A percentile compares a stretch with the other conserved stretches of the same genome.
Conservation (phyloP, 352 stramenopile genomes). For the Phytopythium boreale region DNA sequence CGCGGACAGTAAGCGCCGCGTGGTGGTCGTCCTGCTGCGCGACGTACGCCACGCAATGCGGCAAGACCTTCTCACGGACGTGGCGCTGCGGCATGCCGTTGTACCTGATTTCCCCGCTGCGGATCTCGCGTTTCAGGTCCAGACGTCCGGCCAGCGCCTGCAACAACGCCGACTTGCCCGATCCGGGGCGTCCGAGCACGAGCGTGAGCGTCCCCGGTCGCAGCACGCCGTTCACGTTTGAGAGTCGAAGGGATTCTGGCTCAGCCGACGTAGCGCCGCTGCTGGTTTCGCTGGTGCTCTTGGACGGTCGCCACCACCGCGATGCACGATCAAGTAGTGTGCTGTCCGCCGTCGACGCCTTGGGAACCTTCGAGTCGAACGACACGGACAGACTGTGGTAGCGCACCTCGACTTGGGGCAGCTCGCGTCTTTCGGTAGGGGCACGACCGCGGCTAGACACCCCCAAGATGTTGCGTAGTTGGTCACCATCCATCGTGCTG, state of each 20-base stretch:
- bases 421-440: not conserved
- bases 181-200: constrained; percentile 41
- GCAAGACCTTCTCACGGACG: constrained; percentile 25
- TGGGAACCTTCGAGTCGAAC: not conserved
- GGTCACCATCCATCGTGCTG: not conserved
- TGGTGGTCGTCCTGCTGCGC: constrained; percentile 56
- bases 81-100: constrained; percentile 31
- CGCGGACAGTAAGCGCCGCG: constrained; percentile 37
- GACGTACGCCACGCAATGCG: constrained; percentile 22
- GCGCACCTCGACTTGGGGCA: not conserved
- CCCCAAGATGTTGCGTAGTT: not conserved
- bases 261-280: not conserved
- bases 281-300: not conserved
- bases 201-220: constrained; percentile 37
- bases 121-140: constrained; percentile 12
- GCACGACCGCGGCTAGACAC: no score
- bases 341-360: not conserved
- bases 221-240: constrained; percentile 17
- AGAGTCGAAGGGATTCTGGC: not conserved
- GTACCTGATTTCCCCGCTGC: constrained; percentile 36
- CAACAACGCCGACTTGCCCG: constrained; percentile 41
- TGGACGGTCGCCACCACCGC: not conserved
- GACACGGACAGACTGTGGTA: not conserved
- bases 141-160: constrained; percentile 40
- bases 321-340: not conserved